Base-by-base conservation (phyloP, 2,329 filamentous ascomycete genomes). In the Lasiodiplodia theobromae region DNA sequence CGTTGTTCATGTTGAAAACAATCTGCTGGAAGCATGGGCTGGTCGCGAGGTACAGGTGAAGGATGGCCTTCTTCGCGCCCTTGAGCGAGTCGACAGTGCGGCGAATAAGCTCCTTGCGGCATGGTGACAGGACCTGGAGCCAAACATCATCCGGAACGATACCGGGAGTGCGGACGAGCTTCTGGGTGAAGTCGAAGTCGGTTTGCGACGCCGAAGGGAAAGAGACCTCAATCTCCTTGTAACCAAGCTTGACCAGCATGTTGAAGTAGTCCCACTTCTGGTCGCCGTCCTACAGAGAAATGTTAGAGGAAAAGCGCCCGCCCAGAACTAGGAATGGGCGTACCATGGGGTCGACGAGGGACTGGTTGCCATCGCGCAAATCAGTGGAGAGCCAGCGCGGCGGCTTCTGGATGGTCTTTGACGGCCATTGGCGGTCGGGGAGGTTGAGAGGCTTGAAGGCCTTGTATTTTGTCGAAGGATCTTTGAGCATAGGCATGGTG, bases 191-290 rank as follows among this genome's bases (percentile, higher is more conserved):
- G 84, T 97, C 93, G 84, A 94, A 98, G 83, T 98, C 96, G 76
- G 92, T 97, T 78, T 97, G 91, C 49, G 94, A 97, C 16, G 95
- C 94, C 0, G 94, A 97, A 62, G 95, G 95, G 82, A 97, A 98
- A 4, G 94, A 96, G 23, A 97, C 91, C 79, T 98, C 95, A 72
- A 98, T 97, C 82, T 98, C 95, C 83, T 97, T 98, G 86, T 96
- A 98, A 74, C 96, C 95, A 62, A 97, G 86, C 70, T 95, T 89
- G 75, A 91, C 89, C 66, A 98, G 88, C 93, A 97, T 96, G 82
- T 94, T 90, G 86, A 98, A 98, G 86, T 94, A 98, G 70, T 86
- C 86, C 89, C 92, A 96, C 83, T 98, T 98, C 85, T 97, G 94
- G 60, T 97, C 93, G 73, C 93, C 93, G 77, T 93, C 96, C 93